Evolutionary conservation across 257 asterid genomes (phyloP).

Genomic region (Cynanchum wilfordii): DNA sequence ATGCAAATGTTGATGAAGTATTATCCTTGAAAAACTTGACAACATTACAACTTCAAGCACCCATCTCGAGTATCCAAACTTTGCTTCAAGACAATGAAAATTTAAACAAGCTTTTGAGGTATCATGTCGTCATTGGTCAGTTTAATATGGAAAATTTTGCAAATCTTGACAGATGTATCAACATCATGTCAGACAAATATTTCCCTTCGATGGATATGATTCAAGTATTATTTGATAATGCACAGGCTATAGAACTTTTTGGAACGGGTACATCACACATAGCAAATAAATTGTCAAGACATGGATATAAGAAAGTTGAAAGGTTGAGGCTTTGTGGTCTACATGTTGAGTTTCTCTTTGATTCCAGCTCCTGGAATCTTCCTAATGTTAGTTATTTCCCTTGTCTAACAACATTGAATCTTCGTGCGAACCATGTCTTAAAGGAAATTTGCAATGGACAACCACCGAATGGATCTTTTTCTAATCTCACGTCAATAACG

Average conservation of each 20-base stretch:
- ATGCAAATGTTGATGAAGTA: slow-evolving; percentile 13
- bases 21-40: slow-evolving; percentile 8
- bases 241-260: too few relatives aligned
- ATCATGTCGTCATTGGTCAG: too few relatives aligned
- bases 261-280: too few relatives aligned
- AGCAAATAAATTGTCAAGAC: not conserved
- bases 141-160: too few relatives aligned
- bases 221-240: not conserved
- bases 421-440: too few relatives aligned
- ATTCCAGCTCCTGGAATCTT: not conserved
- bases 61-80: too few relatives aligned
- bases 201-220: not conserved
- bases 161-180: not conserved
- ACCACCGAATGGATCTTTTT: not conserved
- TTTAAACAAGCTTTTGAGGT: not conserved
- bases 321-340: not conserved
- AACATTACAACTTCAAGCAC: not conserved
- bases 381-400: not conserved
- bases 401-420: too few relatives aligned
- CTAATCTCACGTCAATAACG: not conserved
- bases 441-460: not conserved
- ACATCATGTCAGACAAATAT: not conserved
- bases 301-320: not conserved
- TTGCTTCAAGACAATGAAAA: not conserved
- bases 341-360: not conserved